Evolutionary conservation across 768 basidiomycete genomes (phyloP), one percentile per base, ranked within the genome.

Genomic region (Chalciporus chontae): DNA sequence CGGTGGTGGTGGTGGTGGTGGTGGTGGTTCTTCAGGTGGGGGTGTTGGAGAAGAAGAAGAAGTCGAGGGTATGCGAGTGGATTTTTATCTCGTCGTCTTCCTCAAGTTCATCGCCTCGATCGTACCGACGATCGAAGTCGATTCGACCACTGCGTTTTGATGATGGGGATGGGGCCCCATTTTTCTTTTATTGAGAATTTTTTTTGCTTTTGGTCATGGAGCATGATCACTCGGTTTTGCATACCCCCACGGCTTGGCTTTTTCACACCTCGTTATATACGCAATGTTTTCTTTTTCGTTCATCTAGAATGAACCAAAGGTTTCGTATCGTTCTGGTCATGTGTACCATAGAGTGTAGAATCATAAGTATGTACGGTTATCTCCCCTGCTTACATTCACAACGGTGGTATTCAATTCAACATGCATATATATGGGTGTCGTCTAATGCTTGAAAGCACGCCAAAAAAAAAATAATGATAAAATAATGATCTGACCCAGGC

Each of bases 101-200:
- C 82, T 98, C 74, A 99, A 98, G 78, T 98, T 98, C 72, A 96
- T 98, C 65, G 93, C 93, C 10, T 92, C 90, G 45, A 95, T 96
- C 69, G 92, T 96, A 39, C 94, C 94, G n/a, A 96, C 94, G 43
- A 97, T 98, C 66, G 95, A 97, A 73, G 93, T 98, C 38, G 91
- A 94, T 69, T 91, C 92, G 57, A 94, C 91, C 43, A 87, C 90
- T 18, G 76, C 83, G 40, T 83, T 85, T 68, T 85, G 60, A 69
- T 7, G n/a, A n/a, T n/a, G n/a, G n/a, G n/a, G n/a, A n/a, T n/a
- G n/a, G n/a, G n/a, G n/a, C n/a, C n/a, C n/a, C n/a, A n/a, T n/a
- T n/a, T n/a, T n/a, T n/a, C n/a, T n/a, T n/a, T n/a, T n/a, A n/a
- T n/a, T n/a, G n/a, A n/a, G n/a, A n/a, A n/a, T n/a, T n/a, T n/a